A percentile compares a stretch with the other conserved stretches of the same genome.
These are phyloP conservation scores for Takakia lepidozioides DNA, from an alignment of 225 moss, liverwort and hornwort genomes.

Conservation along the genomic window DNA sequence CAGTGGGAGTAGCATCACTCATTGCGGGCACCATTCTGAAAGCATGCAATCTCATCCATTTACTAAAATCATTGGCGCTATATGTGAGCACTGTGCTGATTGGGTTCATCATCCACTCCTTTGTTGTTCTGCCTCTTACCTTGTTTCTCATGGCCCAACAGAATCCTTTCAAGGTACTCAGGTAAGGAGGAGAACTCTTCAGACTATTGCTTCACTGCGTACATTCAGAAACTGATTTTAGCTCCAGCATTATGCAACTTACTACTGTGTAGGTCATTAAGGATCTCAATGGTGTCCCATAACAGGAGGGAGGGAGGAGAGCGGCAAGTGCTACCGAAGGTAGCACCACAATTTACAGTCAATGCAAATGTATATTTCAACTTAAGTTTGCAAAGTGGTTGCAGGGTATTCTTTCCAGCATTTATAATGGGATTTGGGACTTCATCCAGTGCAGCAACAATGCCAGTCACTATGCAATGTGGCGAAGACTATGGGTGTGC, in stretches of 20 bases:
- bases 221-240: no score
- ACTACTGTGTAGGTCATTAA: no score
- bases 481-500: conserved; percentile 68
- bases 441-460: conserved; percentile 79
- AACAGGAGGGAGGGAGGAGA: no score
- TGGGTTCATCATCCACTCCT: conserved; percentile 62
- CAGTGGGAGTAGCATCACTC: conserved; percentile 83
- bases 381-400: not conserved
- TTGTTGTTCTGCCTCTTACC: conserved; percentile 60
- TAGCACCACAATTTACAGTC: no score
- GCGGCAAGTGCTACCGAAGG: no score
- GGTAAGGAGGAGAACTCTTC: no score
- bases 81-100: conserved; percentile 60
- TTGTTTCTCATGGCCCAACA: conserved; percentile 47
- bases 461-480: conserved; percentile 88
- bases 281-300: no score
- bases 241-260: no score
- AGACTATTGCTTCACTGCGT: no score
- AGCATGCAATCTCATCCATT: conserved; percentile 60
- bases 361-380: no score
- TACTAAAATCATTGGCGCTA: conserved; percentile 76
- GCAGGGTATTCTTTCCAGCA: conserved; percentile 66
- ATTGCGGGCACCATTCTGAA: conserved; percentile 82
- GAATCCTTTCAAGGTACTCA: conserved; percentile 63
- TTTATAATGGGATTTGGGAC: conserved; percentile 78